Evolutionary conservation across 2,329 filamentous ascomycete genomes (phyloP).

Genomic region (Coniochaeta hoffmannii): DNA sequence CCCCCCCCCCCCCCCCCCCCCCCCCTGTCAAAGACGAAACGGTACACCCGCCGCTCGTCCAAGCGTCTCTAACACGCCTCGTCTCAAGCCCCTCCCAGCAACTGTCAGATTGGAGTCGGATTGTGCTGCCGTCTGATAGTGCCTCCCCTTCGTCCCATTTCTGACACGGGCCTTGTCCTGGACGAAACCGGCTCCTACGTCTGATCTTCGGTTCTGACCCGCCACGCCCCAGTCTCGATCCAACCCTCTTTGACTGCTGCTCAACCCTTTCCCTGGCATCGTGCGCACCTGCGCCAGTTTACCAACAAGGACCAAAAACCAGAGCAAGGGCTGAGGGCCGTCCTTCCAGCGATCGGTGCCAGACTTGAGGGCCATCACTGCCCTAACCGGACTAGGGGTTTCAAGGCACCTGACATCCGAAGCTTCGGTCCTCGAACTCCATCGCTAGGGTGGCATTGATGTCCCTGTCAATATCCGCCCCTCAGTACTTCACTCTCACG

Average conservation of each 20-base stretch:
- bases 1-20: background rate
- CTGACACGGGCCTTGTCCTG: constrained; percentile 29
- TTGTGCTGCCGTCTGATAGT: constrained; percentile 21
- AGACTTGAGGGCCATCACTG: constrained; percentile 13
- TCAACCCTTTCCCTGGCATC: constrained; percentile 1
- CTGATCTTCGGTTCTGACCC: constrained; percentile 17
- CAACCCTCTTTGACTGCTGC: background rate
- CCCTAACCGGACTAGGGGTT: constrained; percentile 24
- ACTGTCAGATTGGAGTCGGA: constrained; percentile 18
- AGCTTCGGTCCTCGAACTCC: constrained; percentile 16
- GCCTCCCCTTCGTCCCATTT: constrained; percentile 16
- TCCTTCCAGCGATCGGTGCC: constrained; percentile 5
- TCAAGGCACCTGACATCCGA: constrained; percentile 33
- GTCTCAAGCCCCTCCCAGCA: constrained; percentile 31
- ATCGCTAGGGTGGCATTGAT: constrained; percentile 9
- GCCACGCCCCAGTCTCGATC: background rate
- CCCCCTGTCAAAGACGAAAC: constrained; percentile 30
- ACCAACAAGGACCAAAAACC: background rate
- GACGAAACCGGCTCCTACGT: constrained; percentile 40
- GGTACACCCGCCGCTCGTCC: constrained; percentile 26
- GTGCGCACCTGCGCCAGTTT: constrained; percentile 5
- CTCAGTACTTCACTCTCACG: constrained; percentile 15
- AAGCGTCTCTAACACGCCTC: constrained; percentile 35
- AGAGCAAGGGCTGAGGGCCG: background rate
- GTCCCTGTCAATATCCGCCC: constrained; percentile 10